These are phyloP conservation scores for Ophiorrhiza pumila DNA, from an alignment of 257 asterid species.

Conservation along the genomic window DNA sequence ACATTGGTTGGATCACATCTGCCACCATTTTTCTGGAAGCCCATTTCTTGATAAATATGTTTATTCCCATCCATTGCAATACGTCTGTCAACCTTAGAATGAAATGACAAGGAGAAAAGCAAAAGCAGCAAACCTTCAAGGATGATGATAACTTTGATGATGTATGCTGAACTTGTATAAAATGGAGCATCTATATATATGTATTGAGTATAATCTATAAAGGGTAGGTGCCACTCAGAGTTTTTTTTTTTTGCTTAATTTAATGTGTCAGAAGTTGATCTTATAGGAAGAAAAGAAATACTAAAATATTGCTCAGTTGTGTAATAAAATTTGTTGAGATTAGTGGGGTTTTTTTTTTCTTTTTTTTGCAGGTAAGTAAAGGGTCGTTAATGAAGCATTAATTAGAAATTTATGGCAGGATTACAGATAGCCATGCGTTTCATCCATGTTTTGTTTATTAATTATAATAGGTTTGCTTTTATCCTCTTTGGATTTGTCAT, in stretches of 20 bases:
- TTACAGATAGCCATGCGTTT: background rate
- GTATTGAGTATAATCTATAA: background rate
- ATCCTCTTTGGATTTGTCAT: slow-evolving; percentile 13
- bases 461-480: background rate
- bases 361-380: background rate
- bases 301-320: background rate
- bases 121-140: background rate
- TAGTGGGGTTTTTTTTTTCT: no score
- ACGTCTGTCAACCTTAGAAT: background rate
- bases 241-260: background rate
- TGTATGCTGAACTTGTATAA: no score
- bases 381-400: slow-evolving; percentile 22
- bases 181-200: slow-evolving; percentile 9
- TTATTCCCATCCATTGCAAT: slow-evolving; percentile 25
- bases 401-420: background rate
- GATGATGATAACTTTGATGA: background rate
- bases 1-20: slow-evolving; percentile 19
- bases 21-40: slow-evolving; percentile 17
- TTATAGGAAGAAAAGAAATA: background rate
- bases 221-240: slow-evolving; percentile 4
- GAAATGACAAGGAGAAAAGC: background rate
- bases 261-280: slow-evolving; percentile 2
- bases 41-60: slow-evolving; percentile 21
- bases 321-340: background rate
- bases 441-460: background rate